phyloP scores from a whole-genome alignment of 768 basidiomycete genomes.

The Dacryopinax spathularia region DNA sequence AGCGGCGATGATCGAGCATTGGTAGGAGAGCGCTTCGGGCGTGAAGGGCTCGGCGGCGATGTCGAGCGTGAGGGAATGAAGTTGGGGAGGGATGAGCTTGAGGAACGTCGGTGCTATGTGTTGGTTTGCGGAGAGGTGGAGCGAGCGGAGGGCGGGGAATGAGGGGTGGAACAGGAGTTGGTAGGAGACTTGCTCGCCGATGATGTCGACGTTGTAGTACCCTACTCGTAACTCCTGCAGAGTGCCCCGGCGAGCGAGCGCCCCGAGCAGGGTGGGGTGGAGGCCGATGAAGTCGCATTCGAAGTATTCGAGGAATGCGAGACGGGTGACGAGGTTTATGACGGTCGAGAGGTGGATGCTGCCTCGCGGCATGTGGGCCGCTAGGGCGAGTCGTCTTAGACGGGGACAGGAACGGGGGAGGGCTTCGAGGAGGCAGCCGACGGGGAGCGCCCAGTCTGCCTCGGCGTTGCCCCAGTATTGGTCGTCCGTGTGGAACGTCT shows the following conservation, averaged over 20 bases:
- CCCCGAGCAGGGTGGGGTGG: neutral
- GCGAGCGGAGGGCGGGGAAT: neutral
- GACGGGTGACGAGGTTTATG: neutral
- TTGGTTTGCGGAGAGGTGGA: neutral
- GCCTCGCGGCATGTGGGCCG: neutral
- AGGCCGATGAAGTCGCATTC: conserved; percentile 1
- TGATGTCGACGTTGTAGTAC: conserved; percentile 2
- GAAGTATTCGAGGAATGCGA: neutral
- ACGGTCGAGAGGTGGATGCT: neutral
- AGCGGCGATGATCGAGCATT: neutral
- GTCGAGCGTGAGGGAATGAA: neutral
- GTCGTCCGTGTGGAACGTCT: conserved; percentile 1
- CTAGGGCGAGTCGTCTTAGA: neutral
- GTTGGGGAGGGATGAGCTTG: conserved; percentile 3
- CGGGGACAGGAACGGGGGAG: neutral
- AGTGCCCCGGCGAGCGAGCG: neutral
- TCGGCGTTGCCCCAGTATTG: conserved; percentile 1
- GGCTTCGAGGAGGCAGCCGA: neutral
- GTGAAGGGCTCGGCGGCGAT: neutral
- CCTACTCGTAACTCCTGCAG: neutral
- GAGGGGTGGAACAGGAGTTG: neutral
- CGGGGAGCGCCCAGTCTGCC: neutral
- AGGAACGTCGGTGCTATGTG: neutral
- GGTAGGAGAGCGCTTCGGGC: neutral
- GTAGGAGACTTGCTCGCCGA: conserved; percentile 1